Conservation (phyloP, 1,139 yeast species). For the Magnusiomyces tetraspermus region DNA sequence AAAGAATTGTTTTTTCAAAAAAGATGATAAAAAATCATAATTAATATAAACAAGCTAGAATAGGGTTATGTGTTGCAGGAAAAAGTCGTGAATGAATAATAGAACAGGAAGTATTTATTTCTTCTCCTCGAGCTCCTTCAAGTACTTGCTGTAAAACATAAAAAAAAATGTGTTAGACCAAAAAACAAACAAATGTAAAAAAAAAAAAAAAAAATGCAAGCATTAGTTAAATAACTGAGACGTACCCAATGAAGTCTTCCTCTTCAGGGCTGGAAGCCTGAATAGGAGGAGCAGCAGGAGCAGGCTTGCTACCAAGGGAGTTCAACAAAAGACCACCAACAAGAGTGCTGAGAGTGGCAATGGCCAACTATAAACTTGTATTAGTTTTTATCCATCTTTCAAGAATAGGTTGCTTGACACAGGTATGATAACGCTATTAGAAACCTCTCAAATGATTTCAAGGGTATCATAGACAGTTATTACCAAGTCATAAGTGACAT, state of each 20-base stretch:
- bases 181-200: not conserved
- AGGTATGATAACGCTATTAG: no score
- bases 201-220: conserved; percentile 1
- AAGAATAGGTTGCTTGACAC: no score
- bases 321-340: conserved; percentile 27
- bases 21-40: no score
- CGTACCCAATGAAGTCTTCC: conserved; percentile 58
- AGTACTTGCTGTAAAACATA: conserved; percentile 10
- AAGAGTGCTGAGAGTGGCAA: conserved; percentile 30
- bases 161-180: not conserved
- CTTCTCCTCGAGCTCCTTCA: conserved; percentile 15
- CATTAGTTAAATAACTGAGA: not conserved
- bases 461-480: not conserved
- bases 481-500: not conserved
- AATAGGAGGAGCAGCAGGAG: conserved; percentile 56
- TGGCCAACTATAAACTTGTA: conserved; percentile 24
- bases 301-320: conserved; percentile 33
- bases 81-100: not conserved
- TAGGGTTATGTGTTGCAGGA: not conserved
- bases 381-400: not conserved
- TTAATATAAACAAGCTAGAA: no score
- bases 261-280: conserved; percentile 79
- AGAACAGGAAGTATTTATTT: conserved; percentile 7
- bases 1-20: no score
- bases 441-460: no score